Percentiles rank a stretch among this genome's conserved stretches.
Conservation (phyloP, 2,329 filamentous ascomycete species). For the Neofusicoccum kwambonambiense region DNA sequence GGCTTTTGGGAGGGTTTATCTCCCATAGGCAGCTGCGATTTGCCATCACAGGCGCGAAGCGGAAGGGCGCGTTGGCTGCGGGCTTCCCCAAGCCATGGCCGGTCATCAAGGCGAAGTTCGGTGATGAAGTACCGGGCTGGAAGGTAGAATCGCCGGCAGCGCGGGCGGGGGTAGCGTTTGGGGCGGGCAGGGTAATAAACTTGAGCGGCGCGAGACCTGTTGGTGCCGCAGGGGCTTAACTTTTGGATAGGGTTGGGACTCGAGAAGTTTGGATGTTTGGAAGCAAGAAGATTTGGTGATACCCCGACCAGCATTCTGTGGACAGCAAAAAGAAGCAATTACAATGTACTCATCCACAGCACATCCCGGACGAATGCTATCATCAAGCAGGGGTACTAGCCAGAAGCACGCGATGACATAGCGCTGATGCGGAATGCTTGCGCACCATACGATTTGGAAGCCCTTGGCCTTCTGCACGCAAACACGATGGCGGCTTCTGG, state of each 20-base stretch:
- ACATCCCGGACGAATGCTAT: not conserved
- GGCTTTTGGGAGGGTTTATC: slow-evolving; percentile 79
- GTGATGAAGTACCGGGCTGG: slow-evolving; percentile 70
- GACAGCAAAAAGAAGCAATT: not conserved
- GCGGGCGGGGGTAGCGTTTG: slow-evolving; percentile 24
- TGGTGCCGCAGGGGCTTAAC: slow-evolving; percentile 18
- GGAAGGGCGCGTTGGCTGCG: slow-evolving; percentile 56
- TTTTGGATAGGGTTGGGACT: not conserved
- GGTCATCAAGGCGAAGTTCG: slow-evolving; percentile 59
- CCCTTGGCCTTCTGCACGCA: not conserved
- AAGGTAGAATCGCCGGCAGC: slow-evolving; percentile 47
- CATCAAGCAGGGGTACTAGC: not conserved
- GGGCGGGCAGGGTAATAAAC: slow-evolving; percentile 58
- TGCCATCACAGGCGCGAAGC: slow-evolving; percentile 74
- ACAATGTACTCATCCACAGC: not conserved
- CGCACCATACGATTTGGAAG: not conserved
- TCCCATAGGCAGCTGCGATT: slow-evolving; percentile 75
- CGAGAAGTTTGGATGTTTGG: not conserved
- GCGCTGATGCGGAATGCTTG: not conserved
- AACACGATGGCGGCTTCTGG: not conserved
- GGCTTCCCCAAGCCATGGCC: slow-evolving; percentile 76
- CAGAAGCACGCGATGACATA: not conserved
- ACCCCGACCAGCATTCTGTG: not conserved
- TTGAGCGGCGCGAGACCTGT: slow-evolving; percentile 55
- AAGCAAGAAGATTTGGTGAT: not conserved